phyloP scores from a whole-genome alignment of 2,329 filamentous ascomycete genomes.

The Ascochyta koolunga region DNA sequence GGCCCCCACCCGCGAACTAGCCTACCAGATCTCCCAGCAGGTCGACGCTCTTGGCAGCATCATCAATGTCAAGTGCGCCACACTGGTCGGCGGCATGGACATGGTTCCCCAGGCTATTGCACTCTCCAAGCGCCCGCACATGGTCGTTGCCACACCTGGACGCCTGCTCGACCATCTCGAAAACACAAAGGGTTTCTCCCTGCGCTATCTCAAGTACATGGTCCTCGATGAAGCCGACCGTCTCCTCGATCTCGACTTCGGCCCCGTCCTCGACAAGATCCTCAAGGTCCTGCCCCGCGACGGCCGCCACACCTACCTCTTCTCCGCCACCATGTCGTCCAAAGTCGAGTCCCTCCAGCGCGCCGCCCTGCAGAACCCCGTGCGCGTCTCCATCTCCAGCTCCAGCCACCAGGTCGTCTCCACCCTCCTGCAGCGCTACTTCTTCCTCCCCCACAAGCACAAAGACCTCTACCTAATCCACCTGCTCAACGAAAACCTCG shows the following conservation, averaged over 20 bases:
- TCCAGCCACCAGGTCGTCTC: slow-evolving; percentile 92
- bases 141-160: slow-evolving; percentile 93
- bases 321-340: slow-evolving; percentile 91
- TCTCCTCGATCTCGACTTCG: slow-evolving; percentile 91
- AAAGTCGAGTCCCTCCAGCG: slow-evolving; percentile 93
- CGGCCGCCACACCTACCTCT: slow-evolving; percentile 72
- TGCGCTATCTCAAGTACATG: slow-evolving; percentile 81
- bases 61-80: slow-evolving; percentile 84
- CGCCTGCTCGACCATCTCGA: slow-evolving; percentile 90
- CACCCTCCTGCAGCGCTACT: slow-evolving; percentile 82
- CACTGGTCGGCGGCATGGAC: slow-evolving; percentile 92
- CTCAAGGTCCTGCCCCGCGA: slow-evolving; percentile 77
- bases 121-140: slow-evolving; percentile 93
- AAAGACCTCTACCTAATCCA: slow-evolving; percentile 92
- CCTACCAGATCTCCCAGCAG: slow-evolving; percentile 85
- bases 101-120: slow-evolving; percentile 93
- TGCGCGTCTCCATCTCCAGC: slow-evolving; percentile 79
- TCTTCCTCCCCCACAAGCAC: slow-evolving; percentile 76
- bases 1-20: slow-evolving; percentile 90
- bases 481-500: slow-evolving; percentile 82
- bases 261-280: slow-evolving; percentile 89
- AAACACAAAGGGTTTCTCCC: slow-evolving; percentile 93
- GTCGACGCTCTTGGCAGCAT: slow-evolving; percentile 87
- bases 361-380: slow-evolving; percentile 82
- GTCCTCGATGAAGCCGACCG: slow-evolving; percentile 96